Percentiles rank a stretch among this genome's conserved stretches.
These are phyloP conservation scores for Chenopodium suecicum DNA, from an alignment of 148 eudicot genomes.

Conservation along the genomic window DNA sequence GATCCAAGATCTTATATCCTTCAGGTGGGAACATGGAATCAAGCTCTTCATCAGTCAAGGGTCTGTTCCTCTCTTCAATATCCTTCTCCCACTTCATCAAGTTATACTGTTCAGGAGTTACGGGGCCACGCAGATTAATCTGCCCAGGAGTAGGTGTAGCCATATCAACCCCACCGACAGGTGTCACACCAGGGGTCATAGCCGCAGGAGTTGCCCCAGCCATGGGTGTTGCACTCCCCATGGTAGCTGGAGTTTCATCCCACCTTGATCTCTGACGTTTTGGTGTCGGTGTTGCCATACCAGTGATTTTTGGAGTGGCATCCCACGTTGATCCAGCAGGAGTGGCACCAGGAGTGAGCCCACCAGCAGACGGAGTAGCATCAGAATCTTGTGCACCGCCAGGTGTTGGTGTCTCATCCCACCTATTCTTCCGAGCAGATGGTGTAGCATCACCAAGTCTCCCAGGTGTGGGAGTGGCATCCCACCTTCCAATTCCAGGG, in stretches of 20 bases:
- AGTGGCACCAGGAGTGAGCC: conserved; percentile 86
- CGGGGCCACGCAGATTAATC: conserved; percentile 62
- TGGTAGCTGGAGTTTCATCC: conserved; percentile 97
- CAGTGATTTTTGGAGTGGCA: conserved; percentile 77
- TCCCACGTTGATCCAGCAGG: conserved; percentile 98
- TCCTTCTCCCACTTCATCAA: conserved; percentile 93
- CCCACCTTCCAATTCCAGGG: conserved; percentile 94
- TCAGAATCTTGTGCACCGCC: conserved; percentile 86
- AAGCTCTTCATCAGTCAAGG: conserved; percentile 90
- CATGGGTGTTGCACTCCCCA: conserved; percentile 94
- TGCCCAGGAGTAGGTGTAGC: conserved; percentile 86
- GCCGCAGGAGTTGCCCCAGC: conserved; percentile 75
- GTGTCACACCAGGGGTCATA: conserved; percentile 91
- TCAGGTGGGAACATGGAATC: conserved; percentile 89
- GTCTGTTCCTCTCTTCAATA: conserved; percentile 92
- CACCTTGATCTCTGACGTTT: conserved; percentile 92
- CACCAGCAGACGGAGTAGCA: conserved; percentile 83
- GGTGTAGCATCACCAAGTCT: conserved; percentile 89
- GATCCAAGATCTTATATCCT: conserved; percentile 89
- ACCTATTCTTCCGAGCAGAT: conserved; percentile 75
- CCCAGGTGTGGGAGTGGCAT: conserved; percentile 93
- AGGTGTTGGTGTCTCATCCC: conserved; percentile 90
- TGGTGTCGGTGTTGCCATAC: conserved; percentile 88
- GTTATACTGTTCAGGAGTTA: conserved; percentile 91
- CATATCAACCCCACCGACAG: conserved; percentile 75